These are phyloP conservation scores for Sporisorium reilianum DNA, from an alignment of 1,284 basidiomycete genomes.

Conservation along the genomic window DNA sequence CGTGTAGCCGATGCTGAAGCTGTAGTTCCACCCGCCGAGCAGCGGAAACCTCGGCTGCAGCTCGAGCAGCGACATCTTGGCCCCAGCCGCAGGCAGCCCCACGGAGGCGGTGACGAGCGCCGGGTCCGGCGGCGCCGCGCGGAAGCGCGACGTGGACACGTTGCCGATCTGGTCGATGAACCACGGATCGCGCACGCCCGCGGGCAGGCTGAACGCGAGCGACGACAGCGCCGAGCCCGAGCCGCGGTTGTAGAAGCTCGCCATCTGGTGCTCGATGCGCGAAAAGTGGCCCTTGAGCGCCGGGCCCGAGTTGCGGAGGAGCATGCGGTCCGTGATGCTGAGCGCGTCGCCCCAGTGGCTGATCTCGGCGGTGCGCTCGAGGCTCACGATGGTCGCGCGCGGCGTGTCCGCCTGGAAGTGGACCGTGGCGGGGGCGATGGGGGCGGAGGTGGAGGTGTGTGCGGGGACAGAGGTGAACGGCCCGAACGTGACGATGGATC, in stretches of 20 bases:
- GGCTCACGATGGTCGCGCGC: slow-evolving; percentile 79
- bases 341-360: slow-evolving; percentile 97
- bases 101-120: slow-evolving; percentile 7
- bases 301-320: slow-evolving; percentile 87
- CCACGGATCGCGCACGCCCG: slow-evolving; percentile 40
- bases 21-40: slow-evolving; percentile 97
- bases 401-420: slow-evolving; percentile 87
- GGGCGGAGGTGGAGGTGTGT: slow-evolving; percentile 75
- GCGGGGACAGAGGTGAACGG: no score
- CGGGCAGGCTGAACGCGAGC: slow-evolving; percentile 74
- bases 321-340: slow-evolving; percentile 89
- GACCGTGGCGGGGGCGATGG: slow-evolving; percentile 73
- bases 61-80: slow-evolving; percentile 75
- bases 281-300: slow-evolving; percentile 95
- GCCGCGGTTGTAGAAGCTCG: slow-evolving; percentile 77
- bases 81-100: not conserved
- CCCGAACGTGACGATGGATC: slow-evolving; percentile 85
- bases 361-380: slow-evolving; percentile 85
- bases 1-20: slow-evolving; percentile 93
- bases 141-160: slow-evolving; percentile 91
- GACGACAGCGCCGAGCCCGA: slow-evolving; percentile 80
- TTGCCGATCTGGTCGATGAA: slow-evolving; percentile 79
- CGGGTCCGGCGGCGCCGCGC: slow-evolving; percentile 72
- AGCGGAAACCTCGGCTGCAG: slow-evolving; percentile 90
- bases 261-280: slow-evolving; percentile 82